Conservation (phyloP, 345 rosid genomes). For the Rhodamnia rubescens region DNA sequence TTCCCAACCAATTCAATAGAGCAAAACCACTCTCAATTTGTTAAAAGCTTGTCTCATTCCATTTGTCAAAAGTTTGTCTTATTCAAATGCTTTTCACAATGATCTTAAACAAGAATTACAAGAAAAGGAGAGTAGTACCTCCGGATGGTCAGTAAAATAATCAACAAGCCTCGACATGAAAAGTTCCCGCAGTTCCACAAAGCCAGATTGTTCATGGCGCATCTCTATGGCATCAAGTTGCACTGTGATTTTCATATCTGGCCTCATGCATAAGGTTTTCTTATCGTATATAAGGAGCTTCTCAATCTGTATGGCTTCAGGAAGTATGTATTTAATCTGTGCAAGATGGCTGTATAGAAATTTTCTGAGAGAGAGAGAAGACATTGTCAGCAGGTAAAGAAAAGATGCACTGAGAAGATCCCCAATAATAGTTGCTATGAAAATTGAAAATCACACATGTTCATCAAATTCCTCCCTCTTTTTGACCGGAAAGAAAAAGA, state of each 20-base stretch:
- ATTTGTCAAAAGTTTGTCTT: not conserved
- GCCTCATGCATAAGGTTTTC: conserved; percentile 33
- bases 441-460: not conserved
- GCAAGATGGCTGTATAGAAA: conserved; percentile 26
- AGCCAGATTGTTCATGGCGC: conserved; percentile 22
- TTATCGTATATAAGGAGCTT: conserved; percentile 32
- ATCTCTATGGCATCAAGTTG: conserved; percentile 19
- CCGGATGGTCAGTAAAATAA: conserved; percentile 17
- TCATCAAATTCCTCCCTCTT: not conserved
- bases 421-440: not conserved
- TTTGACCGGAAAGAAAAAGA: not conserved
- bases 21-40: not conserved
- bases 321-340: conserved; percentile 35
- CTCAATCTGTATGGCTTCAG: conserved; percentile 30
- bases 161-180: conserved; percentile 25
- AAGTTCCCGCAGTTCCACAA: conserved; percentile 17
- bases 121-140: conserved; percentile 16
- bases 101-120: not conserved
- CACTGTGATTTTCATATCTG: conserved; percentile 27
- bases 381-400: not conserved
- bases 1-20: not conserved
- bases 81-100: not conserved
- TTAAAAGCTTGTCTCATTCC: not conserved
- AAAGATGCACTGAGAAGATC: not conserved
- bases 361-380: conserved; percentile 13